Conservation (phyloP, 2,329 filamentous ascomycete genomes). For the Parasarocladium wereldwijsianum region DNA sequence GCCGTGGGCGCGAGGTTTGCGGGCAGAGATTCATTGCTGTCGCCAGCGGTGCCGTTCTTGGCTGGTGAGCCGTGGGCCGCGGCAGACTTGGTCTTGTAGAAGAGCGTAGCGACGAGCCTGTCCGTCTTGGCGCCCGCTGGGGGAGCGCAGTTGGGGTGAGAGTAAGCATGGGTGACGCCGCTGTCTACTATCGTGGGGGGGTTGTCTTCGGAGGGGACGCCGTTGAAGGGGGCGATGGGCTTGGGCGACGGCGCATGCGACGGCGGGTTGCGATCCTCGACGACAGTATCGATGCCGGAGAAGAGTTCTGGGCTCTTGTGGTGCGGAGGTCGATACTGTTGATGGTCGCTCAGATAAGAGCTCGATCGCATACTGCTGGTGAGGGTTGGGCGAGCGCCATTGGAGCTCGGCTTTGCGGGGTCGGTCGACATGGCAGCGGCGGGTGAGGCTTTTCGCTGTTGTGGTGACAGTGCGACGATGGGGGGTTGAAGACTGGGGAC, state of each 20-base stretch:
- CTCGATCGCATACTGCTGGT: slow-evolving; percentile 39
- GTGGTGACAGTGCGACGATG: too few relatives aligned
- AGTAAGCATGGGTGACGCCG: slow-evolving; percentile 46
- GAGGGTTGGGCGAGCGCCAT: slow-evolving; percentile 34
- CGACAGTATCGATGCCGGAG: slow-evolving; percentile 50
- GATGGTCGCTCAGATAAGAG: slow-evolving; percentile 48
- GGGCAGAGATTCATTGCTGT: slow-evolving; percentile 23
- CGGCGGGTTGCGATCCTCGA: slow-evolving; percentile 35
- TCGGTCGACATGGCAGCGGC: slow-evolving; percentile 17
- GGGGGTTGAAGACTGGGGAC: too few relatives aligned
- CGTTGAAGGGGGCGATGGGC: slow-evolving; percentile 37
- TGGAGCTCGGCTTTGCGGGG: slow-evolving; percentile 7
- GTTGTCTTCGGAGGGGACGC: slow-evolving; percentile 42
- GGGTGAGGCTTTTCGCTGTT: too few relatives aligned
- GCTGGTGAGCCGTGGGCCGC: slow-evolving; percentile 19
- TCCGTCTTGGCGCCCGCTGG: slow-evolving; percentile 29
- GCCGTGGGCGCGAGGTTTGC: slow-evolving; percentile 44
- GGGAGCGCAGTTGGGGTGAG: slow-evolving; percentile 48
- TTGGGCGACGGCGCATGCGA: slow-evolving; percentile 21
- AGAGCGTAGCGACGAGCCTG: slow-evolving; percentile 45
- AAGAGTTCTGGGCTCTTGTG: slow-evolving; percentile 31
- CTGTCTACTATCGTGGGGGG: slow-evolving; percentile 47
- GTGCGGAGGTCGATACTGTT: slow-evolving; percentile 44
- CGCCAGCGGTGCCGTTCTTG: slow-evolving; percentile 13
- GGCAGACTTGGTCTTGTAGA: slow-evolving; percentile 37